These are phyloP conservation scores for Globisporangium iwayamae DNA, from an alignment of 352 stramenopile species.

Conservation along the genomic window DNA sequence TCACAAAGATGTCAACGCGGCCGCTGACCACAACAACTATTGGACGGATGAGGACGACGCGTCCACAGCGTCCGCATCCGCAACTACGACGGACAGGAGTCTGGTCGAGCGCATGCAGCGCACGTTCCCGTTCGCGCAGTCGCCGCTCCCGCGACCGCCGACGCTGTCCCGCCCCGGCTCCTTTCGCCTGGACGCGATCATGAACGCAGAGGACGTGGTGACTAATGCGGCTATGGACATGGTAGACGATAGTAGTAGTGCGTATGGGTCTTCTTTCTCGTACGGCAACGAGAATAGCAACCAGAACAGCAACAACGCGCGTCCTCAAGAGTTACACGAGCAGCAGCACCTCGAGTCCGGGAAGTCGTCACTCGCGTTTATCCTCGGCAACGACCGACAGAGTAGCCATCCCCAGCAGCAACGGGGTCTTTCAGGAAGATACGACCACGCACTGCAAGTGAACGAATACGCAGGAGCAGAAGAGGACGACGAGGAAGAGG, in stretches of 20 bases:
- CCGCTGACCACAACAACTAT: neutral
- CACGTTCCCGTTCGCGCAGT: slow-evolving; percentile 17
- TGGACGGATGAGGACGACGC: slow-evolving; percentile 4
- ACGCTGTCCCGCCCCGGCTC: neutral
- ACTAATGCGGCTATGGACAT: neutral
- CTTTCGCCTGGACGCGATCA: slow-evolving; percentile 16
- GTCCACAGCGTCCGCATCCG: neutral
- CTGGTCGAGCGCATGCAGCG: slow-evolving; percentile 15
- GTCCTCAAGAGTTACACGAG: neutral
- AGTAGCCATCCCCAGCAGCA: neutral
- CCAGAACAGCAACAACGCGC: slow-evolving; percentile 1
- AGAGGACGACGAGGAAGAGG: slow-evolving; percentile 3
- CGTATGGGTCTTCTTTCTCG: neutral
- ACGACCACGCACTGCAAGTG: neutral
- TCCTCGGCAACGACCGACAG: slow-evolving; percentile 18
- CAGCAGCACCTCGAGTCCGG: slow-evolving; percentile 11
- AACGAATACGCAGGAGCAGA: neutral
- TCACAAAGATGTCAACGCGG: slow-evolving; percentile 5
- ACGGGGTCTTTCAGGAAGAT: neutral
- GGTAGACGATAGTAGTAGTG: neutral
- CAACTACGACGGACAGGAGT: slow-evolving; percentile 4
- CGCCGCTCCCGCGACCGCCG: neutral
- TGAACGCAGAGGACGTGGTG: slow-evolving; percentile 7
- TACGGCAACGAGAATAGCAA: slow-evolving; percentile 14
- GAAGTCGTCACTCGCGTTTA: slow-evolving; percentile 32